A percentile compares a stretch with the other conserved stretches of the same genome.
Evolutionary conservation across 78 protist genomes (phyloP).

Genomic region (Monocercomonoides exilis): DNA sequence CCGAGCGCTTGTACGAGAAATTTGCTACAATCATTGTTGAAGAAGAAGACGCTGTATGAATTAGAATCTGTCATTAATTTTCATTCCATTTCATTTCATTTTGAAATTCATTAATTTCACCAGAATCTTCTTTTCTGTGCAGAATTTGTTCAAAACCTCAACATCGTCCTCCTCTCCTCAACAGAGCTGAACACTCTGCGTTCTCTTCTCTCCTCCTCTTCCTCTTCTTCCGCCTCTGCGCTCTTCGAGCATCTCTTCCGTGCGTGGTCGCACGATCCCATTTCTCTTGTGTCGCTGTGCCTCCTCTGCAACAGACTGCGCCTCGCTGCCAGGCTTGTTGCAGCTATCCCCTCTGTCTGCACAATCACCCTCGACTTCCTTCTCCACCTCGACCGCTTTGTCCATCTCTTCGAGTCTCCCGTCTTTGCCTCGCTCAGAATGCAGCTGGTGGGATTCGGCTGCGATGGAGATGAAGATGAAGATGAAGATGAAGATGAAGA

Average conservation of each 20-base stretch:
- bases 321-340: neutral
- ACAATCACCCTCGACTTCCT: neutral
- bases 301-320: neutral
- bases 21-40: neutral
- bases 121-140: too few species aligned
- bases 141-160: neutral
- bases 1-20: neutral
- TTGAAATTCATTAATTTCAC: too few species aligned
- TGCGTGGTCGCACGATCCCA: neutral
- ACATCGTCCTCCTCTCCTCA: neutral
- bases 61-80: too few species aligned
- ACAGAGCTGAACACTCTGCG: neutral
- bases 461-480: too few species aligned
- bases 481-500: too few species aligned
- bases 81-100: too few species aligned
- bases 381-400: neutral
- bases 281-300: neutral
- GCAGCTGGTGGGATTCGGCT: neutral
- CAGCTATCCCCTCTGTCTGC: neutral
- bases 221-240: neutral
- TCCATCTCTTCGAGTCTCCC: neutral
- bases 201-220: neutral
- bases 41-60: too few species aligned
- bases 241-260: neutral
- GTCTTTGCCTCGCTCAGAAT: neutral